Conservation (phyloP, 768 basidiomycete genomes). For the Dacryopinax spathularia region DNA sequence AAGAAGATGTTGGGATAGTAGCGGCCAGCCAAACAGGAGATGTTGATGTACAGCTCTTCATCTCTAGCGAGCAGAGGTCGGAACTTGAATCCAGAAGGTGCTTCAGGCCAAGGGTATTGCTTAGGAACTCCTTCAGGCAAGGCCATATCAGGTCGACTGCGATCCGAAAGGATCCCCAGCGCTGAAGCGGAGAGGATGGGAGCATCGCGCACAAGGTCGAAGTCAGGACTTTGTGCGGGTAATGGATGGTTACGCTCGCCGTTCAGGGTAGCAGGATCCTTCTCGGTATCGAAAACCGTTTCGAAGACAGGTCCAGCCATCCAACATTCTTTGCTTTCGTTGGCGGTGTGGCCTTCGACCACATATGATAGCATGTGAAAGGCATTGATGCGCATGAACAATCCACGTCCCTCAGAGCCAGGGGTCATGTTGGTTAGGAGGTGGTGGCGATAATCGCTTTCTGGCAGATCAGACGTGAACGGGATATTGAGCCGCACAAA, state of each 20-base stretch:
- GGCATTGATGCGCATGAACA: conserved; percentile 1
- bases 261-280: background rate
- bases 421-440: background rate
- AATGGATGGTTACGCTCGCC: background rate
- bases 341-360: background rate
- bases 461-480: background rate
- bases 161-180: background rate
- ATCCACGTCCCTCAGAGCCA: background rate
- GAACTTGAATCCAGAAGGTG: background rate
- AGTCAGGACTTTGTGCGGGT: background rate
- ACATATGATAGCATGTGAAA: background rate
- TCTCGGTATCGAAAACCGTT: background rate
- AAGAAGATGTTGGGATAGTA: background rate
- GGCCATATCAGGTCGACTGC: background rate
- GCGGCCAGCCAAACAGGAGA: background rate
- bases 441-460: background rate
- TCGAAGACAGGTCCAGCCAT: background rate
- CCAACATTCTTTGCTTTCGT: background rate
- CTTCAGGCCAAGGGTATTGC: background rate
- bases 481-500: background rate
- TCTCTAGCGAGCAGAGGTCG: background rate
- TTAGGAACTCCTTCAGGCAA: background rate
- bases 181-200: background rate
- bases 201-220: background rate
- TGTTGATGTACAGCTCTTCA: background rate